A percentile compares a stretch with the other conserved stretches of the same genome.
These are phyloP conservation scores for Phytophthora parvispora DNA, from an alignment of 352 stramenopile species.

Conservation along the genomic window DNA sequence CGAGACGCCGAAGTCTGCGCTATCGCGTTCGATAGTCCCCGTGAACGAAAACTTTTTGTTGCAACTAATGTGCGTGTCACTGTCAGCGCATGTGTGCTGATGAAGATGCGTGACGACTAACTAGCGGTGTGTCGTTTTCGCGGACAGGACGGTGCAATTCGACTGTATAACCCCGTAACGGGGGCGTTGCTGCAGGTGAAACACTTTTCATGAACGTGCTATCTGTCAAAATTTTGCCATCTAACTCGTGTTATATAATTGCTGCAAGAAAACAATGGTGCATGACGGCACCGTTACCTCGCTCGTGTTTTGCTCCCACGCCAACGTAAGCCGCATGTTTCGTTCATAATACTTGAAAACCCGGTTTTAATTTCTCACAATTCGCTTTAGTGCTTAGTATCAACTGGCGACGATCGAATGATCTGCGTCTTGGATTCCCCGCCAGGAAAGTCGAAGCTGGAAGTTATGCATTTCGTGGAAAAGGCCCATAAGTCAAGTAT, in stretches of 20 bases:
- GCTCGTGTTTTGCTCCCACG: conserved; percentile 68
- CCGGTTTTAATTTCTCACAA: too few species aligned
- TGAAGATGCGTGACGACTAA: too few species aligned
- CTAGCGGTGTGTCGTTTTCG: not conserved
- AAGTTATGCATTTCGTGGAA: conserved; percentile 71
- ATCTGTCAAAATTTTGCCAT: not conserved
- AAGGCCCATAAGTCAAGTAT: conserved; percentile 73
- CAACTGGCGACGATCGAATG: conserved; percentile 65
- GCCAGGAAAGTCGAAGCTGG: conserved; percentile 56
- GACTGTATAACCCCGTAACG: conserved; percentile 78
- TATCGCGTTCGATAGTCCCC: conserved; percentile 66
- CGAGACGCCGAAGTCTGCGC: conserved; percentile 66
- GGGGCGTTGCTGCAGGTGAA: conserved; percentile 58
- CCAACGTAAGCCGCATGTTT: conserved; percentile 51
- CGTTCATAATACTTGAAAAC: too few species aligned
- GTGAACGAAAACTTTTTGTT: conserved; percentile 75
- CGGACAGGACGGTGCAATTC: conserved; percentile 67
- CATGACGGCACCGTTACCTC: conserved; percentile 70
- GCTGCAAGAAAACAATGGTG: conserved; percentile 52
- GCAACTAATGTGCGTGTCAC: conserved; percentile 71
- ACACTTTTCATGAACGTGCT: not conserved
- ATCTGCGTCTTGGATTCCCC: conserved; percentile 64
- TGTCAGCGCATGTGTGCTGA: too few species aligned
- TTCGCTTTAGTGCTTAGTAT: conserved; percentile 84
- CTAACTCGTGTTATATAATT: not conserved